Evolutionary conservation across 768 basidiomycete genomes (phyloP).

Genomic region (Termitomyces sp.): DNA sequence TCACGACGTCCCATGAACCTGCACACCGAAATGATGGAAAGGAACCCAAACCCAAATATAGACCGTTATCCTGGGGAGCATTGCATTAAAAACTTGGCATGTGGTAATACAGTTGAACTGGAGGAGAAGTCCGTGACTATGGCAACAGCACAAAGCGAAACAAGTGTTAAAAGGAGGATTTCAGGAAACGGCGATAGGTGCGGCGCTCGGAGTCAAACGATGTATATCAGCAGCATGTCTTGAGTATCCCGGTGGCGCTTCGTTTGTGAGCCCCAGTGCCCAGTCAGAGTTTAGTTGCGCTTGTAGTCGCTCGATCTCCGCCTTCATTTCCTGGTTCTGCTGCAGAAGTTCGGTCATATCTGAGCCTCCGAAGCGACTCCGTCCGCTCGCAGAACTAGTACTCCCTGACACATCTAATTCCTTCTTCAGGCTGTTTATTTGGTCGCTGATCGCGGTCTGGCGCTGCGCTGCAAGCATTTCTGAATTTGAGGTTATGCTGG

Average conservation of each 20-base stretch:
- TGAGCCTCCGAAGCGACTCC: background rate
- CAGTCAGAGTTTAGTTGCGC: slow-evolving; percentile 6
- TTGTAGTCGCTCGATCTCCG: slow-evolving; percentile 14
- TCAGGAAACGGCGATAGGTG: background rate
- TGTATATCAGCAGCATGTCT: background rate
- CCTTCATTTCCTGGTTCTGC: slow-evolving; percentile 14
- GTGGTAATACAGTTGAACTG: background rate
- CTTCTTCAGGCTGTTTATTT: background rate
- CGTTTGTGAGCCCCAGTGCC: slow-evolving; percentile 13
- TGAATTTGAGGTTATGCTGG: background rate
- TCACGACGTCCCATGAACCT: too few species aligned
- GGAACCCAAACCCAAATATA: too few species aligned
- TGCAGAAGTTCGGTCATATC: background rate
- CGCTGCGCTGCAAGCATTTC: background rate
- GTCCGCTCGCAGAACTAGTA: background rate
- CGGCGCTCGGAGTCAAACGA: background rate
- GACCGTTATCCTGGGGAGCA: background rate
- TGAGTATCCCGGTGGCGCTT: slow-evolving; percentile 19
- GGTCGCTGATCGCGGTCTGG: background rate
- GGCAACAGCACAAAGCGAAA: too few species aligned
- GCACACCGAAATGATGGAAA: too few species aligned
- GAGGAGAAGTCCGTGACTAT: background rate
- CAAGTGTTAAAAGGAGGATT: background rate
- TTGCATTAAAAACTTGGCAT: background rate
- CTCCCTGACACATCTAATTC: background rate